phyloP scores from a whole-genome alignment of 2,329 filamentous ascomycete species.

The Neodidymelliopsis sp. region DNA sequence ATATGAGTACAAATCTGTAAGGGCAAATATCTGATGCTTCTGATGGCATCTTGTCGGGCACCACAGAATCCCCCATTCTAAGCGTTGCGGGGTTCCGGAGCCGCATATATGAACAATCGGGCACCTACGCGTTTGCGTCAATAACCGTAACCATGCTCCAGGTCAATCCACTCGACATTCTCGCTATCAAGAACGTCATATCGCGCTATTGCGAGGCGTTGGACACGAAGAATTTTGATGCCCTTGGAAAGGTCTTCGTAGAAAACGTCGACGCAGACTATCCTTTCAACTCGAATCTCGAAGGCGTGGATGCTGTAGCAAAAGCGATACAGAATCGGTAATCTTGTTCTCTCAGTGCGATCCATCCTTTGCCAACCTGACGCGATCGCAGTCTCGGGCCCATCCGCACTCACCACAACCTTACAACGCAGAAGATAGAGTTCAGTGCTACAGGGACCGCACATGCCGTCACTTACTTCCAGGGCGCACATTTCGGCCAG shows the following conservation, averaged over 20 bases:
- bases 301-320: conserved; percentile 44
- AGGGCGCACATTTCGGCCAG: conserved; percentile 53
- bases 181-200: conserved; percentile 54
- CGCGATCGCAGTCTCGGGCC: conserved; percentile 44
- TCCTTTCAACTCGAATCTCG: conserved; percentile 46
- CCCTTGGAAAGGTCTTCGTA: conserved; percentile 52
- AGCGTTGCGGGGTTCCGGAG: conserved; percentile 19
- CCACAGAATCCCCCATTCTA: too few species aligned
- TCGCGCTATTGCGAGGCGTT: conserved; percentile 55
- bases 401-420: conserved; percentile 52
- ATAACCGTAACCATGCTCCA: conserved; percentile 20
- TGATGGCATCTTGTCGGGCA: too few species aligned
- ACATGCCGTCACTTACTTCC: conserved; percentile 51
- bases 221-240: conserved; percentile 51
- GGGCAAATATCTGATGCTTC: too few species aligned
- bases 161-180: conserved; percentile 34
- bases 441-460: conserved; percentile 44
- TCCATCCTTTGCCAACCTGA: background rate
- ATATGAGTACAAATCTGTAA: too few species aligned
- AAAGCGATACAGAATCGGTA: conserved; percentile 47
- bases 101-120: background rate
- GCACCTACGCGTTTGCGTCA: background rate
- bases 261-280: conserved; percentile 52
- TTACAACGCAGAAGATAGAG: conserved; percentile 53
- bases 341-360: too few species aligned